A percentile compares a stretch with the other conserved stretches of the same genome.
Conservation (phyloP, 768 basidiomycete species). For the Tulasnella sp. region DNA sequence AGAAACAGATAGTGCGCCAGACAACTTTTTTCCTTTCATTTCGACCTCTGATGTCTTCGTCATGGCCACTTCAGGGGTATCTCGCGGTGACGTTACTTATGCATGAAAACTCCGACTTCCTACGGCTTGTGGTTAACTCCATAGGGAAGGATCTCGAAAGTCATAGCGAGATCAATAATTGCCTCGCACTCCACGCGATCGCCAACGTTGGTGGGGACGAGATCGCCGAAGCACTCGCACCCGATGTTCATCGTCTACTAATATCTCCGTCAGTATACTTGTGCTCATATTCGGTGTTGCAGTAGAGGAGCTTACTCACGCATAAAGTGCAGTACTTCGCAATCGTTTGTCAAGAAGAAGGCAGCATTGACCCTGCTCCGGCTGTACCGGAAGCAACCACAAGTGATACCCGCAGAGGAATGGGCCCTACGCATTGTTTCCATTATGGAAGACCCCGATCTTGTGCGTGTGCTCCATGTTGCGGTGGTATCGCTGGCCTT, state of each 20-base stretch:
- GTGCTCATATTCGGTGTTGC: neutral
- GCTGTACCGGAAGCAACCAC: constrained; percentile 91
- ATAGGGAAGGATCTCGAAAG: constrained; percentile 95
- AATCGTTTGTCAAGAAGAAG: constrained; percentile 95
- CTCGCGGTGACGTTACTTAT: constrained; percentile 92
- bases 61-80: constrained; percentile 58
- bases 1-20: constrained; percentile 88
- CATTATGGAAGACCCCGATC: constrained; percentile 87
- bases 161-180: constrained; percentile 90
- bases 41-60: neutral
- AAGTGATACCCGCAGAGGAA: constrained; percentile 84
- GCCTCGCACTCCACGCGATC: constrained; percentile 93
- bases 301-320: neutral
- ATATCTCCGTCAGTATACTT: constrained; percentile 72
- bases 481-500: neutral
- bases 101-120: constrained; percentile 98
- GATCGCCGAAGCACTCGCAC: constrained; percentile 92
- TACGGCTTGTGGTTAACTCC: constrained; percentile 93
- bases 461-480: constrained; percentile 36
- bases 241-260: constrained; percentile 87
- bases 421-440: constrained; percentile 94
- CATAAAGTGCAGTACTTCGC: constrained; percentile 59
- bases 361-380: constrained; percentile 88
- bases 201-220: constrained; percentile 96
- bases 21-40: neutral